Base-by-base conservation (phyloP, 352 stramenopile genomes). In the Pythium coloratum region DNA sequence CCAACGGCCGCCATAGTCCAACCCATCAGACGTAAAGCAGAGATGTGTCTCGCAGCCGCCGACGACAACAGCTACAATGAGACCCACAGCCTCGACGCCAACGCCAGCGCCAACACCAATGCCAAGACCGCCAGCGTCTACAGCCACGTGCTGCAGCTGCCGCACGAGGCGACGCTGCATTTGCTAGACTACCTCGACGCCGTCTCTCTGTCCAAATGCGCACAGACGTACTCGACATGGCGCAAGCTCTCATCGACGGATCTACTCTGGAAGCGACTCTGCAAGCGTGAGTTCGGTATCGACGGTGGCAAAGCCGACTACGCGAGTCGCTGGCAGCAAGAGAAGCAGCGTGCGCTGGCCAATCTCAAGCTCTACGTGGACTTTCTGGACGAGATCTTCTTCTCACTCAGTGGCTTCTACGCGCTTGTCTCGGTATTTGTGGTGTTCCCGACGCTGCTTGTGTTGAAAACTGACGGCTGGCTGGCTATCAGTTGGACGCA, bases 321-420 rank as follows among this genome's bases (percentile, higher is more conserved):
- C 51, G 49, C 61, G 49, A 69, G 54, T 55, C 66, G 61, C n/a
- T 68, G 59, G 59, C 55, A 59, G 50, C 66, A 69, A 34, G 66
- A 68, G 55, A 60, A 53, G 51, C 55, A 54, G 20, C 59, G 33
- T 6, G 55, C 55, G 8, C 30, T 68, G 7, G 61, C 44, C 36
- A 72, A 69, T n/a, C 38, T 72, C 16, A 46, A 64, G 49, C 61
- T 72, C 38, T 72, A 66, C 49, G n/a, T 72, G 9, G 49, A 62
- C 16, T 72, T 69, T 53, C 47, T 69, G 54, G 66, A 72, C 61
- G 66, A 72, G 40, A 65, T 72, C 34, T 66, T 46, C 56, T 66
- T 72, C 28, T 54, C 66, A 36, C 49, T 69, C 20, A 47, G 46
- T 7, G 56, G 6, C 8, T 64, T 64, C 30, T 66, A 64, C 28